Conservation (phyloP, 2,329 filamentous ascomycete genomes). For the Lojkania enalia region DNA sequence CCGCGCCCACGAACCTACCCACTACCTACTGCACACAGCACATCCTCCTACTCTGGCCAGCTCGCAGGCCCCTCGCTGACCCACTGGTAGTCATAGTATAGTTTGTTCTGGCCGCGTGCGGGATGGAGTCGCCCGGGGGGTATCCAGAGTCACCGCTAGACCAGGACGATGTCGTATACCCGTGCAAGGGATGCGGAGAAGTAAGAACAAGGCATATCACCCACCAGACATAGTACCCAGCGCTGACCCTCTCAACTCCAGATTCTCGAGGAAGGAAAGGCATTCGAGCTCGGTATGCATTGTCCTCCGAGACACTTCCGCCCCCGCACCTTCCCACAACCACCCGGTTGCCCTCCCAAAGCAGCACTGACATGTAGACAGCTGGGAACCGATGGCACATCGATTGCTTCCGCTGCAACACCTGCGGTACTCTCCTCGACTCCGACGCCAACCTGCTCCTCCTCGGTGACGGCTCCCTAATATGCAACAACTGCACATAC, state of each 20-base stretch:
- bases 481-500: conserved; percentile 99
- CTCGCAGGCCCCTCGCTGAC: background rate
- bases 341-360: conserved; percentile 1
- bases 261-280: conserved; percentile 98
- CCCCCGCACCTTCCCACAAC: conserved; percentile 18
- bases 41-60: background rate
- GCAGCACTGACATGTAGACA: conserved; percentile 48
- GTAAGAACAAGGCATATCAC: conserved; percentile 24
- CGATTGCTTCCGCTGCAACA: conserved; percentile 97
- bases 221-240: background rate
- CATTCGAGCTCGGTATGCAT: conserved; percentile 86
- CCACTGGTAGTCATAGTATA: background rate
- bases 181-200: conserved; percentile 66
- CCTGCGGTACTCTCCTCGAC: conserved; percentile 91
- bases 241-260: conserved; percentile 48
- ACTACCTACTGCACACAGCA: background rate
- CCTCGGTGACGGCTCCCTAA: conserved; percentile 94
- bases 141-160: conserved; percentile 56
- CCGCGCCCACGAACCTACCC: background rate
- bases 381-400: conserved; percentile 98
- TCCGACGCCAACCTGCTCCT: conserved; percentile 97
- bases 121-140: conserved; percentile 59
- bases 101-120: conserved; percentile 12
- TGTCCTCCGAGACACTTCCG: conserved; percentile 22
- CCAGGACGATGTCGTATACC: conserved; percentile 57